A percentile compares a stretch with the other conserved stretches of the same genome.
These are phyloP conservation scores for Globisporangium emineosum DNA, from an alignment of 352 stramenopile genomes.

Conservation along the genomic window DNA sequence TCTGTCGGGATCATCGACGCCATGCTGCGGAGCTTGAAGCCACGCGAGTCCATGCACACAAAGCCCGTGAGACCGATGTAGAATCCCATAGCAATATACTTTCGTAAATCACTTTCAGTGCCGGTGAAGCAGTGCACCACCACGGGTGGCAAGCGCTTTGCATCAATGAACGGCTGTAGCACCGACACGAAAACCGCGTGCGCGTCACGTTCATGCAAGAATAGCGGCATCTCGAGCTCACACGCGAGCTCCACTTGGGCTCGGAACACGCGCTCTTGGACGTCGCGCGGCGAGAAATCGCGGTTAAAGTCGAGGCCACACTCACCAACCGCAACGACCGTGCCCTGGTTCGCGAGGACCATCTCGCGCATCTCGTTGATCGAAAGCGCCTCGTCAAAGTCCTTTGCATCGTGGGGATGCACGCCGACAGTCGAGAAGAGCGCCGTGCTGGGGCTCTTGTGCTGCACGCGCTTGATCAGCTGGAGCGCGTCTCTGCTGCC, in stretches of 20 bases:
- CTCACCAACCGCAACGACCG: constrained; percentile 92
- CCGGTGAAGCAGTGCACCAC: constrained; percentile 81
- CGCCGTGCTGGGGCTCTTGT: constrained; percentile 21
- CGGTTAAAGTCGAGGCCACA: constrained; percentile 96
- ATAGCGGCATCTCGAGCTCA: constrained; percentile 86
- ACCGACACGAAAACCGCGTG: constrained; percentile 48
- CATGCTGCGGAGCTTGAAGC: constrained; percentile 41
- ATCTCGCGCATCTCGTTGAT: constrained; percentile 42
- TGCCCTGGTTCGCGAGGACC: constrained; percentile 33
- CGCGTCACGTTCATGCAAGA: constrained; percentile 89
- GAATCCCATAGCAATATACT: constrained; percentile 62
- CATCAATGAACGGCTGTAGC: constrained; percentile 31
- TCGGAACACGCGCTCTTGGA: constrained; percentile 85
- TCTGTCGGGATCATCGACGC: constrained; percentile 43
- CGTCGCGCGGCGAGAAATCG: constrained; percentile 90
- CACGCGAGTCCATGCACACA: constrained; percentile 59
- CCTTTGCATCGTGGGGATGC: constrained; percentile 91
- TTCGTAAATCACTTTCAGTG: constrained; percentile 38
- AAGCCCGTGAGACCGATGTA: constrained; percentile 76
- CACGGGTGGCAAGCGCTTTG: constrained; percentile 36
- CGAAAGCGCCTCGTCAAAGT: constrained; percentile 50
- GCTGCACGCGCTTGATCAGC: constrained; percentile 25
- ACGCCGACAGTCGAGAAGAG: constrained; percentile 91
- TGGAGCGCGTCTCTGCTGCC: constrained; percentile 38
- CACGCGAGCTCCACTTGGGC: constrained; percentile 88